Percentiles rank a stretch among this genome's conserved stretches.
phyloP scores from a whole-genome alignment of 2,329 filamentous ascomycete species.

The Alternaria sp. region DNA sequence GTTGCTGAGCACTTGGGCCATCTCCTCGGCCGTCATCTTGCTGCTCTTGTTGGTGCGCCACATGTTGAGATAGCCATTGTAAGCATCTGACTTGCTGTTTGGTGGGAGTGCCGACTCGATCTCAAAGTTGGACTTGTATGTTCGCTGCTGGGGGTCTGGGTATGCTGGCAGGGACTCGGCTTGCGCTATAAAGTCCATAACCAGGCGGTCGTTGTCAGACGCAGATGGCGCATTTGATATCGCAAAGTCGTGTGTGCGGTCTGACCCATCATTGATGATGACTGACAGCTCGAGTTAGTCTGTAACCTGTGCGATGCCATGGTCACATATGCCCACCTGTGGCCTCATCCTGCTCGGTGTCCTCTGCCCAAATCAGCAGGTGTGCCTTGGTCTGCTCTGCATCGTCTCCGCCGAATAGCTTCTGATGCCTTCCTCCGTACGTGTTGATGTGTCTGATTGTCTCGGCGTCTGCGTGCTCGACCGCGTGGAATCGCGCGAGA shows the following conservation, averaged over 20 bases:
- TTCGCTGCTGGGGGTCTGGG: conserved; percentile 37
- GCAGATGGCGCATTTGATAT: conserved; percentile 45
- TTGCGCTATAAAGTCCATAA: conserved; percentile 50
- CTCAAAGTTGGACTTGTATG: conserved; percentile 38
- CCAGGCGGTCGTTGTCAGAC: conserved; percentile 48
- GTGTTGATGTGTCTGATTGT: conserved; percentile 58
- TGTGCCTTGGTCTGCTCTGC: conserved; percentile 35
- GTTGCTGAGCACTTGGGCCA: conserved; percentile 25
- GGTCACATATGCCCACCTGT: conserved; percentile 39
- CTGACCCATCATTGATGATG: conserved; percentile 31
- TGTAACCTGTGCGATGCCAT: neutral
- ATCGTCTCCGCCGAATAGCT: conserved; percentile 52
- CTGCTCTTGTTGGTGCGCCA: conserved; percentile 37
- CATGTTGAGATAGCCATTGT: conserved; percentile 45
- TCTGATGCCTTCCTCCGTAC: conserved; percentile 53
- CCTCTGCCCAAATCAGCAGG: conserved; percentile 54
- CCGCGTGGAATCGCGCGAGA: conserved; percentile 59
- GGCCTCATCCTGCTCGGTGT: conserved; percentile 44
- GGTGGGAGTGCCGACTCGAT: conserved; percentile 32
- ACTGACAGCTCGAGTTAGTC: conserved; percentile 36
- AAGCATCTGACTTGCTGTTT: conserved; percentile 29
- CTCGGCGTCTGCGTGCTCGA: conserved; percentile 53
- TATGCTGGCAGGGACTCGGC: conserved; percentile 43
- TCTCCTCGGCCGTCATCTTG: conserved; percentile 23
- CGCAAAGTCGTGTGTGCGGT: conserved; percentile 38